Percentiles rank a stretch among this genome's conserved stretches.
Evolutionary conservation across 441 rosid genomes (phyloP).

Genomic region (Croton setiger): DNA sequence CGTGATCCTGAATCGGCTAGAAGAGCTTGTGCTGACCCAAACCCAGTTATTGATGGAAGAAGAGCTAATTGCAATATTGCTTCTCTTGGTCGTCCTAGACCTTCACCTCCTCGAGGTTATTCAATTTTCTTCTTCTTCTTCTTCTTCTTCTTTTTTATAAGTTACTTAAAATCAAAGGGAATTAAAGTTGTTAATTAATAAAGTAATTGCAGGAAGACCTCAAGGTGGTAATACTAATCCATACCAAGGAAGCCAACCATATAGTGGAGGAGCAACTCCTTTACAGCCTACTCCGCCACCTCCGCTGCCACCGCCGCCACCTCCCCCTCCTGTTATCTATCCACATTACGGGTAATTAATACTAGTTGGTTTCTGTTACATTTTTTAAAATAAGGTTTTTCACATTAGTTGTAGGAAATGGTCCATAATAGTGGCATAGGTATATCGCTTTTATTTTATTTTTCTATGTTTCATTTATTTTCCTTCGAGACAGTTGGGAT

Average conservation of each 20-base stretch:
- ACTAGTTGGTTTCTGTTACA: neutral
- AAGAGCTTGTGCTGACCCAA: slow-evolving; percentile 74
- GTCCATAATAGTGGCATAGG: slow-evolving; percentile 23
- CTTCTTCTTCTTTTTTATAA: no score
- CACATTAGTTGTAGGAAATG: slow-evolving; percentile 19
- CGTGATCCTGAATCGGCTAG: slow-evolving; percentile 85
- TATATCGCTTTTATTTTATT: neutral
- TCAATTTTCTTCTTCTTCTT: neutral
- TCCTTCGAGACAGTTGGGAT: slow-evolving; percentile 34
- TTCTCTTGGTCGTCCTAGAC: slow-evolving; percentile 78
- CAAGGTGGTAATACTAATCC: slow-evolving; percentile 63
- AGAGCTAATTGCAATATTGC: slow-evolving; percentile 93
- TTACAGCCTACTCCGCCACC: slow-evolving; percentile 14
- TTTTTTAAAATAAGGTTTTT: neutral
- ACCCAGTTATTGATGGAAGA: slow-evolving; percentile 85
- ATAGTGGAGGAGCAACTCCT: slow-evolving; percentile 47
- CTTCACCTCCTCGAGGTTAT: slow-evolving; percentile 78
- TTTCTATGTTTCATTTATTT: slow-evolving; percentile 13
- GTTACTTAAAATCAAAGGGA: no score
- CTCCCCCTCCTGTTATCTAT: slow-evolving; percentile 60
- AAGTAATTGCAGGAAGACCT: slow-evolving; percentile 44
- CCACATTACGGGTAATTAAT: slow-evolving; percentile 66
- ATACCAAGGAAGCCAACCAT: slow-evolving; percentile 45
- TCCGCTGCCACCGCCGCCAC: slow-evolving; percentile 33
- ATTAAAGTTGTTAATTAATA: neutral